Conservation (phyloP, 192 early-diverging fungal species). For the Entophlyctis luteolus region DNA sequence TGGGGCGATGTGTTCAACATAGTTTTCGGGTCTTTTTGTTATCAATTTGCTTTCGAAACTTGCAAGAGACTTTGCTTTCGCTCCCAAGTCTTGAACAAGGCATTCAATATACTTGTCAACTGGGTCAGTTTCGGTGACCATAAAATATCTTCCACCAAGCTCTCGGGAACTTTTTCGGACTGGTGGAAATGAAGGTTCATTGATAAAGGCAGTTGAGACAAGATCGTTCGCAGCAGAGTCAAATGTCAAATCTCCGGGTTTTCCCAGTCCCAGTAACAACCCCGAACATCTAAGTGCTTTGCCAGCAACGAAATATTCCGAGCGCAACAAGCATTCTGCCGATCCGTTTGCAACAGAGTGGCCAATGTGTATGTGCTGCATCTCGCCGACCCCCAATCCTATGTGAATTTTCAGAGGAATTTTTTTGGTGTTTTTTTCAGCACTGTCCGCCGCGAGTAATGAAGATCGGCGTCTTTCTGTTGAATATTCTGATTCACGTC, state of each 20-base stretch:
- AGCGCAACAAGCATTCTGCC: background rate
- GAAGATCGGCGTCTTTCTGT: background rate
- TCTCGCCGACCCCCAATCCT: conserved; percentile 9
- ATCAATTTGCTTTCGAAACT: conserved; percentile 5
- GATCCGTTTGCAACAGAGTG: background rate
- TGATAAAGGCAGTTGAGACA: conserved; percentile 3
- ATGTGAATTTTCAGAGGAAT: conserved; percentile 25
- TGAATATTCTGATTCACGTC: background rate
- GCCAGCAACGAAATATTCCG: conserved; percentile 30
- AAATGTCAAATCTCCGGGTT: conserved; percentile 24
- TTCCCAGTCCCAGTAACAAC: conserved; percentile 16
- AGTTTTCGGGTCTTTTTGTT: background rate
- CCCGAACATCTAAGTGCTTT: conserved; percentile 15
- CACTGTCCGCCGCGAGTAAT: background rate
- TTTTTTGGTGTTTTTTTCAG: conserved; percentile 15
- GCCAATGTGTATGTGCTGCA: conserved; percentile 20
- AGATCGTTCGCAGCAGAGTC: conserved; percentile 11
- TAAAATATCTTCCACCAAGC: conserved; percentile 10
- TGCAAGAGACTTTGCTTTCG: background rate
- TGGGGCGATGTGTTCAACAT: background rate
- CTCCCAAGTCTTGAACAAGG: background rate
- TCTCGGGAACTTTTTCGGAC: conserved; percentile 17
- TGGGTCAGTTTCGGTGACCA: conserved; percentile 23
- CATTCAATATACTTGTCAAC: conserved; percentile 19
- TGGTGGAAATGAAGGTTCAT: conserved; percentile 22